These are phyloP conservation scores for Gyrodon lividus DNA, from an alignment of 768 basidiomycete species.

Conservation along the genomic window DNA sequence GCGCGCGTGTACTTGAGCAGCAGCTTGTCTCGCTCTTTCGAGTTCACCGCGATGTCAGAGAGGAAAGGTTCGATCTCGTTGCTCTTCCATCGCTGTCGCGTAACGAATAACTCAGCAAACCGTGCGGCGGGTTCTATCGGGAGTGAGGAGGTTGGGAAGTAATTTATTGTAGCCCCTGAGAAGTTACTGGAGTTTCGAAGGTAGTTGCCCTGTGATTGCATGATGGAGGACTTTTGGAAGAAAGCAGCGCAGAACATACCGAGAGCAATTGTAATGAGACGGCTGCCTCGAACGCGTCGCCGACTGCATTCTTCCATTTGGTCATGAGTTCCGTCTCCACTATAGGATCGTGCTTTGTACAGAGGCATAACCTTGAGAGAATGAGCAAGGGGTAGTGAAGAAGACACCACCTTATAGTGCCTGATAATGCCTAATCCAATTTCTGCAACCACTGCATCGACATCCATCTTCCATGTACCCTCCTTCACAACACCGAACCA, in stretches of 20 bases:
- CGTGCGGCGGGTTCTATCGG: conserved; percentile 77
- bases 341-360: conserved; percentile 56
- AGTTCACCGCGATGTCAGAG: conserved; percentile 74
- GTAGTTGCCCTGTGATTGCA: conserved; percentile 73
- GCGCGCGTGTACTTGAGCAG: conserved; percentile 84
- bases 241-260: conserved; percentile 38
- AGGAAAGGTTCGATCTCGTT: conserved; percentile 85
- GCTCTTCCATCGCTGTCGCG: conserved; percentile 69
- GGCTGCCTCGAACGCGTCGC: conserved; percentile 67
- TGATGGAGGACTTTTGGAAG: not conserved
- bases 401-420: conserved; percentile 47
- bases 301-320: conserved; percentile 73
- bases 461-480: conserved; percentile 67
- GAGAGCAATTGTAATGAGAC: conserved; percentile 68
- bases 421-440: conserved; percentile 76
- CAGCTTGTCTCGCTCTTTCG: conserved; percentile 85
- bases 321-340: conserved; percentile 52
- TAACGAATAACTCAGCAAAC: conserved; percentile 87
- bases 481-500: conserved; percentile 75
- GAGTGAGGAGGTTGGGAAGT: conserved; percentile 74
- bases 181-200: conserved; percentile 44
- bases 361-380: not conserved
- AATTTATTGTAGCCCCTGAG: conserved; percentile 47
- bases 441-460: conserved; percentile 60
- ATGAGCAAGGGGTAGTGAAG: not conserved